Conservation (phyloP, 805 yeast species). For the Spathaspora girioi region DNA sequence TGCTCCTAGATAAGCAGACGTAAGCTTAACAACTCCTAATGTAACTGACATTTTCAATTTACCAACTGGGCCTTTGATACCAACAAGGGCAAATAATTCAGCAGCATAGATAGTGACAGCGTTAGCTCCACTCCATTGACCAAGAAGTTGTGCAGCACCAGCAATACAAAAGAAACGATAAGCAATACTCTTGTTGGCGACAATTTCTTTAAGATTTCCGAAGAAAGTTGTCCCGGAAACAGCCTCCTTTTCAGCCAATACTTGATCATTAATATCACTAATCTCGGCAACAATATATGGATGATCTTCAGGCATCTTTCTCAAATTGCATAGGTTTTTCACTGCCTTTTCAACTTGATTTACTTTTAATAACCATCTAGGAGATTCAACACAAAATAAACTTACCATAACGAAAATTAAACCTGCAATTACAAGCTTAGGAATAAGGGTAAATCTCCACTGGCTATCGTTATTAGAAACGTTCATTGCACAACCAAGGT, state of each 20-base stretch:
- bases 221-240: slow-evolving; percentile 14
- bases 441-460: slow-evolving; percentile 47
- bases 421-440: slow-evolving; percentile 48
- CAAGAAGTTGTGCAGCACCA: slow-evolving; percentile 39
- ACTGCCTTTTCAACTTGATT: slow-evolving; percentile 36
- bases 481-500: slow-evolving; percentile 21
- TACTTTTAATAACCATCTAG: slow-evolving; percentile 47
- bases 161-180: slow-evolving; percentile 42
- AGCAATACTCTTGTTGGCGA: slow-evolving; percentile 30
- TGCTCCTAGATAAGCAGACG: slow-evolving; percentile 44
- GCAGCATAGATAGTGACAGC: slow-evolving; percentile 54
- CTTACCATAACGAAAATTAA: slow-evolving; percentile 36
- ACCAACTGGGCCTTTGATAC: slow-evolving; percentile 33
- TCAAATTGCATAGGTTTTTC: slow-evolving; percentile 33
- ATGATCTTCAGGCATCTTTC: slow-evolving; percentile 43
- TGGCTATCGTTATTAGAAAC: slow-evolving; percentile 22
- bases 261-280: slow-evolving; percentile 45
- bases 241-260: slow-evolving; percentile 24
- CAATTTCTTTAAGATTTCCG: slow-evolving; percentile 24
- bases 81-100: slow-evolving; percentile 43
- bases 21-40: slow-evolving; percentile 48
- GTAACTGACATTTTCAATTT: slow-evolving; percentile 45
- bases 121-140: slow-evolving; percentile 56
- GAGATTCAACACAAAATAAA: slow-evolving; percentile 42
- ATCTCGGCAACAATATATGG: slow-evolving; percentile 47